phyloP scores from a whole-genome alignment of 1,284 basidiomycete genomes.

The Mrakiaceae sp. region DNA sequence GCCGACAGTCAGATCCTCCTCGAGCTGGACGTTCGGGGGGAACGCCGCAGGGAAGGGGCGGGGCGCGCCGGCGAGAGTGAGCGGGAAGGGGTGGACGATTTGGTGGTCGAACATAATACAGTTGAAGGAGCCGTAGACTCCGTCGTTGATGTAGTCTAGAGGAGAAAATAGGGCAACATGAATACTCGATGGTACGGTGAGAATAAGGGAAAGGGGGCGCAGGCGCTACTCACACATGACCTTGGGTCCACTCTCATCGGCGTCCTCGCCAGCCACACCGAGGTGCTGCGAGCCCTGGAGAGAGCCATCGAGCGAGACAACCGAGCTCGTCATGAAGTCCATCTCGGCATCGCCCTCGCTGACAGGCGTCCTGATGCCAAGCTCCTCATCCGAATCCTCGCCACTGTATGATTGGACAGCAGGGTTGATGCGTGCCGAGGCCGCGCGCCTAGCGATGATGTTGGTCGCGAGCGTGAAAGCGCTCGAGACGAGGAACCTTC shows the following conservation, averaged over 20 bases:
- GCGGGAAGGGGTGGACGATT: conserved; percentile 68
- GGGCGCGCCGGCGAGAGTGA: conserved; percentile 35
- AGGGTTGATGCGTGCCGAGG: conserved; percentile 1
- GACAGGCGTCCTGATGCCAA: conserved; percentile 1
- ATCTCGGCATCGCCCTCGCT: conserved; percentile 9
- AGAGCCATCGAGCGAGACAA: conserved; percentile 12
- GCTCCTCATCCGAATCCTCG: background rate
- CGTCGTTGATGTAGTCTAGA: conserved; percentile 92
- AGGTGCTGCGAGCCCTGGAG: conserved; percentile 10
- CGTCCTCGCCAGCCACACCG: conserved; percentile 28
- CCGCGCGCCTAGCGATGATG: conserved; percentile 76
- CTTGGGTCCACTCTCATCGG: conserved; percentile 40
- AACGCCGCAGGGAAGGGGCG: conserved; percentile 28
- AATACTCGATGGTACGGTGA: background rate
- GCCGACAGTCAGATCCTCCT: conserved; percentile 32
- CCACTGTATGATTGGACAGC: too few species aligned
- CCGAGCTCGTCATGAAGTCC: conserved; percentile 10
- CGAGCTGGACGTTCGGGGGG: conserved; percentile 33
- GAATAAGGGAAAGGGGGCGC: background rate
- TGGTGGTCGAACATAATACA: conserved; percentile 92
- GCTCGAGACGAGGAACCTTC: conserved; percentile 82
- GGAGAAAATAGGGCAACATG: conserved; percentile 17
- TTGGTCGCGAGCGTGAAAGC: conserved; percentile 91
- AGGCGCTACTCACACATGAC: conserved; percentile 61
- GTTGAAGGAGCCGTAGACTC: conserved; percentile 97